These are phyloP conservation scores for Penicillium corylophilum DNA, from an alignment of 2,329 filamentous ascomycete genomes.

Conservation along the genomic window DNA sequence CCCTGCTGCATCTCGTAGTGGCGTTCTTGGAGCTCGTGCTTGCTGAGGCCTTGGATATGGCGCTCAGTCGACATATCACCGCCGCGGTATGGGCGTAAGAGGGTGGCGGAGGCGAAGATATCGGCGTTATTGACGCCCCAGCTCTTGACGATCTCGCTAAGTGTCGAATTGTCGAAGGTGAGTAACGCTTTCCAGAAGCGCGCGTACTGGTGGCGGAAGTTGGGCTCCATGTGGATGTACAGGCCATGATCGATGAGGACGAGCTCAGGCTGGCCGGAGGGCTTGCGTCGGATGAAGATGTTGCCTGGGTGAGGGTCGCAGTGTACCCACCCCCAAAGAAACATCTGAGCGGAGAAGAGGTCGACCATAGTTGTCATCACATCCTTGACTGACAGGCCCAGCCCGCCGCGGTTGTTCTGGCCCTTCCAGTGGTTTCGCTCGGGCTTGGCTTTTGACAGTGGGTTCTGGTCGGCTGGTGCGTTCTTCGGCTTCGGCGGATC, in stretches of 20 bases:
- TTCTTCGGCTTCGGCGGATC: constrained; percentile 54
- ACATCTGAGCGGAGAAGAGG: constrained; percentile 96
- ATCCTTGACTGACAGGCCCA: constrained; percentile 77
- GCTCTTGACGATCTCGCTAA: constrained; percentile 66
- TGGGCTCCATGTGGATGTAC: constrained; percentile 84
- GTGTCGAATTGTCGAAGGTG: constrained; percentile 85
- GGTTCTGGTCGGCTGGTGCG: constrained; percentile 39
- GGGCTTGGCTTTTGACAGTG: constrained; percentile 67
- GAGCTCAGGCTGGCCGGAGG: constrained; percentile 79
- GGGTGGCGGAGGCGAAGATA: constrained; percentile 84
- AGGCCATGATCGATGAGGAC: constrained; percentile 97
- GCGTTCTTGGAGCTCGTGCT: constrained; percentile 56
- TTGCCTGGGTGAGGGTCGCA: constrained; percentile 98
- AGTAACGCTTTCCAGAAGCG: constrained; percentile 92
- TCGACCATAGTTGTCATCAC: constrained; percentile 98
- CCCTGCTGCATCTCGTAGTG: constrained; percentile 80
- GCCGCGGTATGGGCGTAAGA: constrained; percentile 87
- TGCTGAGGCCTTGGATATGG: constrained; percentile 52
- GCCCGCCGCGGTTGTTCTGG: constrained; percentile 68
- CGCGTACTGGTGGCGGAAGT: constrained; percentile 82
- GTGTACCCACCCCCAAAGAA: constrained; percentile 92
- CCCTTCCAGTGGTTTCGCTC: constrained; percentile 78
- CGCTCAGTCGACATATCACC: constrained; percentile 67
- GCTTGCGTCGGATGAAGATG: constrained; percentile 86
- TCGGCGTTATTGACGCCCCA: constrained; percentile 92